Percentiles rank a stretch among this genome's conserved stretches.
phyloP scores from a whole-genome alignment of 2,329 filamentous ascomycete genomes.

The Macrophomina phaseolina region DNA sequence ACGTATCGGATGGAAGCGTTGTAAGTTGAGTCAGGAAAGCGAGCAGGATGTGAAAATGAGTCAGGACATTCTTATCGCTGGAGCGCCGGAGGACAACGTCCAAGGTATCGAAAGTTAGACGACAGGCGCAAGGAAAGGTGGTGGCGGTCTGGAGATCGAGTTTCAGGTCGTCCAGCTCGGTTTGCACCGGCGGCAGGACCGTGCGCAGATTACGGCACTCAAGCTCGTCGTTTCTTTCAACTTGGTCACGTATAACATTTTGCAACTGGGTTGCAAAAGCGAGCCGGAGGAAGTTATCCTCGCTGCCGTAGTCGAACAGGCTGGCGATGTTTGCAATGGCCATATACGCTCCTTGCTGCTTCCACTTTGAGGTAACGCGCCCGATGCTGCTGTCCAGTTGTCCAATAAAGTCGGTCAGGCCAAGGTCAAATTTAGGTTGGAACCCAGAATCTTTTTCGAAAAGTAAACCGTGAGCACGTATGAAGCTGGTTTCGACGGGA shows the following conservation, averaged over 20 bases:
- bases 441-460: constrained; percentile 59
- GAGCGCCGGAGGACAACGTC: constrained; percentile 57
- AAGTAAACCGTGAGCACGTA: constrained; percentile 68
- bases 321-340: constrained; percentile 63
- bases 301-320: constrained; percentile 60
- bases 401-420: constrained; percentile 53
- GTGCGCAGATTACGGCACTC: neutral
- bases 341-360: constrained; percentile 32
- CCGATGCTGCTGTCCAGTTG: constrained; percentile 65
- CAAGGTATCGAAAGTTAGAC: constrained; percentile 54
- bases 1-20: constrained; percentile 39
- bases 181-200: too few species aligned
- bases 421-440: constrained; percentile 17
- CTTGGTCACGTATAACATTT: constrained; percentile 28
- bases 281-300: constrained; percentile 42
- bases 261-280: constrained; percentile 1
- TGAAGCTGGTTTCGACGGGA: constrained; percentile 64
- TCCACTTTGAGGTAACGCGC: constrained; percentile 58
- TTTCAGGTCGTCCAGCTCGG: too few species aligned
- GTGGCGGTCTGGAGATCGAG: too few species aligned
- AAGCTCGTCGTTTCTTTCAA: neutral
- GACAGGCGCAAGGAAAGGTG: constrained; percentile 42
- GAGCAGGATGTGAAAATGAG: constrained; percentile 67
- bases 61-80: constrained; percentile 64
- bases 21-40: constrained; percentile 61